Conservation (phyloP, 768 basidiomycete species). For the Exsudoporus frostii region DNA sequence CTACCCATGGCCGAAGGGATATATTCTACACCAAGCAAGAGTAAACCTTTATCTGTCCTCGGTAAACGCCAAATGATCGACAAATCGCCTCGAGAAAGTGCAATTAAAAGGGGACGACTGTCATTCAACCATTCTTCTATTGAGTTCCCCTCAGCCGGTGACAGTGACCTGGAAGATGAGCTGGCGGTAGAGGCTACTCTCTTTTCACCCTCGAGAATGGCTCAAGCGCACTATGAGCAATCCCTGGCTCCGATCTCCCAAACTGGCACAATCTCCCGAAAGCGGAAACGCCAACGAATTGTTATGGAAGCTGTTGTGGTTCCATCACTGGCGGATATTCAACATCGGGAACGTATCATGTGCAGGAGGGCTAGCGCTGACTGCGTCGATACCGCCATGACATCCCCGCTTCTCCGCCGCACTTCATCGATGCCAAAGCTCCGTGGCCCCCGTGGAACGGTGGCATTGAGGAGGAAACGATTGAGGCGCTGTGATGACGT, state of each 20-base stretch:
- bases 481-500: slow-evolving; percentile 22
- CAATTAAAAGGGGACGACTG: slow-evolving; percentile 26
- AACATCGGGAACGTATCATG: slow-evolving; percentile 16
- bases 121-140: slow-evolving; percentile 33
- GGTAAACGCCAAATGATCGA: slow-evolving; percentile 46
- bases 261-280: slow-evolving; percentile 8
- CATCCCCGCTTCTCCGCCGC: slow-evolving; percentile 24
- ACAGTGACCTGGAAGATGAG: slow-evolving; percentile 33
- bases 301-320: slow-evolving; percentile 54
- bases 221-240: not conserved
- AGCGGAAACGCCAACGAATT: slow-evolving; percentile 47
- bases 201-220: slow-evolving; percentile 16
- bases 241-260: not conserved
- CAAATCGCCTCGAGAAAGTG: slow-evolving; percentile 30
- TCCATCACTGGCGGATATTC: slow-evolving; percentile 35
- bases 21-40: slow-evolving; percentile 33
- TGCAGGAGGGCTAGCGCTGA: slow-evolving; percentile 22
- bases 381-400: not conserved
- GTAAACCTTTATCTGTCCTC: slow-evolving; percentile 24
- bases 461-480: slow-evolving; percentile 20
- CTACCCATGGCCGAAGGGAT: slow-evolving; percentile 42
- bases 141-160: slow-evolving; percentile 23
- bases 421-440: slow-evolving; percentile 25
- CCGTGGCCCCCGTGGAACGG: slow-evolving; percentile 8
- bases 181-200: slow-evolving; percentile 24